Percentiles rank a stretch among this genome's conserved stretches.
phyloP scores from a whole-genome alignment of 345 rosid species.

The Theobroma cacao region DNA sequence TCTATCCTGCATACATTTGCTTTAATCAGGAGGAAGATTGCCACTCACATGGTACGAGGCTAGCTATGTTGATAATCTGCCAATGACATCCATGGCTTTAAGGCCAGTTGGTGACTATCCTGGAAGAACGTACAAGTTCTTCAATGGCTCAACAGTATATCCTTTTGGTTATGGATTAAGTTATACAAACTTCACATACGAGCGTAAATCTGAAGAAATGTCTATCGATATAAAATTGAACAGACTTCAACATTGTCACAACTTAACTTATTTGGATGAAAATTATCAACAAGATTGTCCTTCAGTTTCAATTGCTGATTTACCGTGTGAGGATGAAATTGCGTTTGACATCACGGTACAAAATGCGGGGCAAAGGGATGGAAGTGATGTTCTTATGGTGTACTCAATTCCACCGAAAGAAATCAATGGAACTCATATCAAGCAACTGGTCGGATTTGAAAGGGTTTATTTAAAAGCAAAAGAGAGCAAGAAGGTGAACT shows the following conservation, averaged over 20 bases:
- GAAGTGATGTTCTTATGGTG: conserved; percentile 32
- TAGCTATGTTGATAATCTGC: conserved; percentile 22
- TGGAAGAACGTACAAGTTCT: conserved; percentile 45
- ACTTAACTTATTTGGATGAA: background rate
- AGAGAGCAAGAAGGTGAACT: conserved; percentile 20
- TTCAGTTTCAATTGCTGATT: background rate
- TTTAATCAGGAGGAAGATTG: conserved; percentile 37
- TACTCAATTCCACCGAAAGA: conserved; percentile 32
- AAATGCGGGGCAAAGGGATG: conserved; percentile 27
- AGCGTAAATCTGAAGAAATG: background rate
- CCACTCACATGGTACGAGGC: conserved; percentile 37
- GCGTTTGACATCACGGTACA: conserved; percentile 13
- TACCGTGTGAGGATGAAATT: background rate
- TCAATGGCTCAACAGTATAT: no score
- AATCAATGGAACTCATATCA: conserved; percentile 14
- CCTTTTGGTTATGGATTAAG: no score
- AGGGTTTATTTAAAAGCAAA: conserved; percentile 26
- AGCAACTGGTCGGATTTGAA: conserved; percentile 38
- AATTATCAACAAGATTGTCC: conserved; percentile 20
- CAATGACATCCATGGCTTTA: conserved; percentile 46
- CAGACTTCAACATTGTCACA: conserved; percentile 27
- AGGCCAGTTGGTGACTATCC: conserved; percentile 35
- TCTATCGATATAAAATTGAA: background rate
- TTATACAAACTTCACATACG: conserved; percentile 22
- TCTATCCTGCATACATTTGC: no score